Evolutionary conservation across 1,139 yeast genomes (phyloP).

Genomic region (Scheffersomyces quercinus): DNA sequence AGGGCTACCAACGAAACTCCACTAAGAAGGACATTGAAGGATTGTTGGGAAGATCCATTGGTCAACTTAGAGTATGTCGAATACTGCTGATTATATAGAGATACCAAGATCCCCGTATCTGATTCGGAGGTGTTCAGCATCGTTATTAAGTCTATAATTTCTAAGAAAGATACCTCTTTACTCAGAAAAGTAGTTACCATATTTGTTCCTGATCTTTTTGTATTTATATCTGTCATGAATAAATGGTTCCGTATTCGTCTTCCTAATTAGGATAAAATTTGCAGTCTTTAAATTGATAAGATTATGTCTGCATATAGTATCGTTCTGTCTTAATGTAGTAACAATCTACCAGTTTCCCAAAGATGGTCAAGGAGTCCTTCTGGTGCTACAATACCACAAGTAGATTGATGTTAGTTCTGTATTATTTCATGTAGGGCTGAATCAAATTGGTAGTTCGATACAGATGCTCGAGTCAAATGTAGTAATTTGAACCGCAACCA

Average conservation of each 20-base stretch:
- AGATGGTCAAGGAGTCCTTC: too few species aligned
- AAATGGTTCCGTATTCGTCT: slow-evolving; percentile 6
- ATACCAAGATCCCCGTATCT: slow-evolving; percentile 5
- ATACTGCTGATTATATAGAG: slow-evolving; percentile 6
- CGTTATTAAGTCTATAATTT: neutral
- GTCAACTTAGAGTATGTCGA: slow-evolving; percentile 4
- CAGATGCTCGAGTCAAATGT: too few species aligned
- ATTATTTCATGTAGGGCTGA: too few species aligned
- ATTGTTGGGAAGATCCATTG: slow-evolving; percentile 1
- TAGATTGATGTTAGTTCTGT: too few species aligned
- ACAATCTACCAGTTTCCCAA: too few species aligned
- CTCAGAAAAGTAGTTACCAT: too few species aligned
- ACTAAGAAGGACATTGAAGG: slow-evolving; percentile 5
- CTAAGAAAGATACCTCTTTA: neutral
- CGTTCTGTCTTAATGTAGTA: too few species aligned
- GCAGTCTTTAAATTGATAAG: slow-evolving; percentile 5
- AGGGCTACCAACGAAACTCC: slow-evolving; percentile 2
- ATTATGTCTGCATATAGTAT: neutral
- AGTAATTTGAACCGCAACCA: too few species aligned
- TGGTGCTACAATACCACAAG: too few species aligned
- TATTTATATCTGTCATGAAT: neutral
- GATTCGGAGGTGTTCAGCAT: neutral
- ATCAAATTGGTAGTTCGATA: too few species aligned
- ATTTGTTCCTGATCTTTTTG: too few species aligned
- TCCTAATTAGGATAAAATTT: slow-evolving; percentile 15